Conservation (phyloP, 177 flowering plant genomes). For the Telopea speciosissima region DNA sequence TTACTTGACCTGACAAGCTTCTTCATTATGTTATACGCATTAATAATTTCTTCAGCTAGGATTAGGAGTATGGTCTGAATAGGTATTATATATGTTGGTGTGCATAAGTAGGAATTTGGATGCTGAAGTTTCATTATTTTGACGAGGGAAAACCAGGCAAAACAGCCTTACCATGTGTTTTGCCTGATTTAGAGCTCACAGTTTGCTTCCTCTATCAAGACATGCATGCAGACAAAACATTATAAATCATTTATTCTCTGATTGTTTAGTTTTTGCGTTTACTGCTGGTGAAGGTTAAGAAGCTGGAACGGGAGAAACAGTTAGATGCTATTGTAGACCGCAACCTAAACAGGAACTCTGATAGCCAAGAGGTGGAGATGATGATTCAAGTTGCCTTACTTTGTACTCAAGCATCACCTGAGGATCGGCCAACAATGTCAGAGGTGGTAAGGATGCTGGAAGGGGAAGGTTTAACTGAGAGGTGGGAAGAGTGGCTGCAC, state of each 20-base stretch:
- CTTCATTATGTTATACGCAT: background rate
- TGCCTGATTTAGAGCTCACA: background rate
- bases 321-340: conserved; percentile 71
- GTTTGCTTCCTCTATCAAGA: background rate
- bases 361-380: conserved; percentile 69
- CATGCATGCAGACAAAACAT: background rate
- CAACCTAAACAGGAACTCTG: conserved; percentile 47
- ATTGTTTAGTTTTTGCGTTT: background rate
- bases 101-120: background rate
- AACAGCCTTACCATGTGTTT: too few species aligned
- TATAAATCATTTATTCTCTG: background rate
- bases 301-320: conserved; percentile 75
- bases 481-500: conserved; percentile 96
- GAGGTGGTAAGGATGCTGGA: conserved; percentile 96
- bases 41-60: background rate
- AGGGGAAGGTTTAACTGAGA: conserved; percentile 92
- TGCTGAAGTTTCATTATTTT: background rate
- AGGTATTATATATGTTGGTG: background rate
- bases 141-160: background rate
- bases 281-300: conserved; percentile 62
- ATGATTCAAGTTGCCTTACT: conserved; percentile 89
- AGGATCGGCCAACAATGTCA: conserved; percentile 92
- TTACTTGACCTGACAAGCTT: background rate
- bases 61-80: background rate
- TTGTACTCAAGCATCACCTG: conserved; percentile 87